Evolutionary conservation across 2,329 filamentous ascomycete genomes (phyloP).

Genomic region (Ceratocystis cacaofunesta): DNA sequence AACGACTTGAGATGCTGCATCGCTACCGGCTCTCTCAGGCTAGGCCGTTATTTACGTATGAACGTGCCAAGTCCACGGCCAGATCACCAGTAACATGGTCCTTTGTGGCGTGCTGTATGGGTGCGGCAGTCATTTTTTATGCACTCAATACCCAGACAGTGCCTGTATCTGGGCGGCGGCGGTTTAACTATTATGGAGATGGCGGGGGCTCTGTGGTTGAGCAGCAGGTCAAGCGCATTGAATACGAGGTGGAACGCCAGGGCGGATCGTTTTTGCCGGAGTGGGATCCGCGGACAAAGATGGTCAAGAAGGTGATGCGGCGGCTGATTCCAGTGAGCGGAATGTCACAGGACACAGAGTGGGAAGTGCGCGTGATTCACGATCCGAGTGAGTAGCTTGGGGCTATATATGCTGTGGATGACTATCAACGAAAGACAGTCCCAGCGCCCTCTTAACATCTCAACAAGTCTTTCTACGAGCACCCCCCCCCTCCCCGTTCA

Average conservation of each 20-base stretch:
- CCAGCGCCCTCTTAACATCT: too few relatives aligned
- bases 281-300: constrained; percentile 36
- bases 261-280: constrained; percentile 41
- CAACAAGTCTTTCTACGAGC: too few relatives aligned
- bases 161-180: constrained; percentile 52
- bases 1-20: constrained; percentile 10
- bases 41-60: constrained; percentile 26
- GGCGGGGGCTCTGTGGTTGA: constrained; percentile 32
- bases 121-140: constrained; percentile 44
- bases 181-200: constrained; percentile 56
- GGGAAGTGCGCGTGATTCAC: constrained; percentile 66
- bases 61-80: constrained; percentile 23
- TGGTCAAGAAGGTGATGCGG: constrained; percentile 50
- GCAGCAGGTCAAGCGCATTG: constrained; percentile 40
- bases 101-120: constrained; percentile 28
- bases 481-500: neutral
- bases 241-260: constrained; percentile 38
- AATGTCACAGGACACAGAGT: constrained; percentile 37
- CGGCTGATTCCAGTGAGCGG: constrained; percentile 53
- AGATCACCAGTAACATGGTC: constrained; percentile 27
- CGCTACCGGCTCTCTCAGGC: constrained; percentile 21
- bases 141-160: constrained; percentile 55
- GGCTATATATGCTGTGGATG: neutral
- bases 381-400: constrained; percentile 31
- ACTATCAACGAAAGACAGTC: neutral